Conservation (phyloP, 1,284 basidiomycete genomes). For the Lentinus polychrous region DNA sequence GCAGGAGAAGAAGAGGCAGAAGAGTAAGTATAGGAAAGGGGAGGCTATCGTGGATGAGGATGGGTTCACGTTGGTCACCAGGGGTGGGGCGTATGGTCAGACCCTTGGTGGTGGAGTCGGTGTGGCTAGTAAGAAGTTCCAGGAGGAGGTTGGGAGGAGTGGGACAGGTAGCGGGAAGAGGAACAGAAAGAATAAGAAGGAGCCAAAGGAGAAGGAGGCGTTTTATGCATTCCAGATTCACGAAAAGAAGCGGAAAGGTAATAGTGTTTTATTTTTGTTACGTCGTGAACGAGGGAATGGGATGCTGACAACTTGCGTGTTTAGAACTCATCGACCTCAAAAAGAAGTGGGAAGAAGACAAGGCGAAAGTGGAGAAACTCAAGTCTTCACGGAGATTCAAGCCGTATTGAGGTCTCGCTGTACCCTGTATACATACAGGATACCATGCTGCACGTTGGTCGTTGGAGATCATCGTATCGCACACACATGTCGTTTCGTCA, state of each 20-base stretch:
- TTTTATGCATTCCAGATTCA: conserved; percentile 89
- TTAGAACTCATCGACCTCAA: conserved; percentile 73
- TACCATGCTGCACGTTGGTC: no score
- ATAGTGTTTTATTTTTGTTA: conserved; percentile 19
- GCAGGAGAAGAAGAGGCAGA: conserved; percentile 53
- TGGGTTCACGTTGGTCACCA: conserved; percentile 85
- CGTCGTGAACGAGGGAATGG: background rate
- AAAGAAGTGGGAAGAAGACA: conserved; percentile 80
- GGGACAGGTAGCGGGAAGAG: conserved; percentile 13
- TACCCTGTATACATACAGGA: no score
- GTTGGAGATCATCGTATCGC: no score
- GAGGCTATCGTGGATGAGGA: conserved; percentile 88
- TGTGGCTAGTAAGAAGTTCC: conserved; percentile 70
- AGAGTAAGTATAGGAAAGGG: conserved; percentile 66
- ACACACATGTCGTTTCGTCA: no score
- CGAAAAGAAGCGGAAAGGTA: conserved; percentile 82
- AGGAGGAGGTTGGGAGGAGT: conserved; percentile 14
- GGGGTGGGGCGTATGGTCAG: conserved; percentile 83
- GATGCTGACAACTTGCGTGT: conserved; percentile 5
- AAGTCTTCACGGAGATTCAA: conserved; percentile 77
- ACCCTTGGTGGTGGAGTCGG: conserved; percentile 75
- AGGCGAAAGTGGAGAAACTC: conserved; percentile 78
- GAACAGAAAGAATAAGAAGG: conserved; percentile 50
- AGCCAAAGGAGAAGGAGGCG: conserved; percentile 61
- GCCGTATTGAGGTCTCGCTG: conserved; percentile 53